Base-by-base conservation (phyloP, 148 eudicot genomes). In the Heliosperma pusillum region DNA sequence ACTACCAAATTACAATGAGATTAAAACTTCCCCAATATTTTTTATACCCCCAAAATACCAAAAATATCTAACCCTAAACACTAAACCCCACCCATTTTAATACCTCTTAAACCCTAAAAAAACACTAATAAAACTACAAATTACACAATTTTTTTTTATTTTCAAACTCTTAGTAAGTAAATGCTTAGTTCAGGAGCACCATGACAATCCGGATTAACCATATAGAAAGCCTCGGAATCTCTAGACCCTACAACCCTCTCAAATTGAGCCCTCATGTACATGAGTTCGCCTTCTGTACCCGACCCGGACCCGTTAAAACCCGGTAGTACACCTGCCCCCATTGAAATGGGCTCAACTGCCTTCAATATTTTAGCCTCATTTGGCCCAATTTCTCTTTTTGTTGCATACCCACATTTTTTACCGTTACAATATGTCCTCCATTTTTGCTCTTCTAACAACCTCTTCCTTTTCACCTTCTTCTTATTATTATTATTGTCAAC, bases 251-350 rank as follows among this genome's bases (percentile, higher is more conserved):
- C 91, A 59, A 90, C 91, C 68, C 94, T 82, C 70, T 90, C 91
- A 74, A 90, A 90, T 76, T 87, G 85, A 3, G 96, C 96, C 83
- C 96, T 87, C 96, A 90, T 88, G 67, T 90, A 90, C 92, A 90
- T 90, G 19, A 90, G 80, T 45, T 90, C 92, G 10, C 86, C 93
- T 1, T 80, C 87, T 1, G 81, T 47, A 7, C 77, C 78, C 8
- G 79, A 78, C 3, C 86, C 89, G 1, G 84, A 74, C 4, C 82
- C 86, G 5, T 82, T 70, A 65, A 81, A 84, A 59, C 85, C 89
- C 5, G 96, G 92, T 26, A 90, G 72, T 13, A 88, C 96, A 3
- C 96, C 96, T 3, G 96, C 96, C 0, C 96, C 96, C 96, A 87
- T 90, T 19, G 96, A 90, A 17, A 90, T 83, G 27, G 90, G 90